phyloP scores from a whole-genome alignment of 2,329 filamentous ascomycete genomes.

The Epichloe sp. region DNA sequence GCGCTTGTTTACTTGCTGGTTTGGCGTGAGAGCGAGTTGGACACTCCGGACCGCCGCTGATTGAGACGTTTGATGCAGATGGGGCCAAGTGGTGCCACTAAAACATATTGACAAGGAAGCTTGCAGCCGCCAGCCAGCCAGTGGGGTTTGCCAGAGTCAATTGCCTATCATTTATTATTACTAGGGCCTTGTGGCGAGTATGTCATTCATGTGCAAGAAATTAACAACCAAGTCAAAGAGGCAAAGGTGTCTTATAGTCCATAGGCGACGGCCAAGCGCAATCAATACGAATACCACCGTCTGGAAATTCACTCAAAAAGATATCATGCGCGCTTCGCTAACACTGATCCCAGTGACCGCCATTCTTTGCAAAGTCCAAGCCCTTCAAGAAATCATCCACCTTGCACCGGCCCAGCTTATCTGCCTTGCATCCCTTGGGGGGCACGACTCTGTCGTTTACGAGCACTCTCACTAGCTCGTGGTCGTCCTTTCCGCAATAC shows the following conservation, averaged over 20 bases:
- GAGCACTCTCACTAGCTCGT: constrained; percentile 66
- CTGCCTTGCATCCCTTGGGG: constrained; percentile 56
- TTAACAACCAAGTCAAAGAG: no score
- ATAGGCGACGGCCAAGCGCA: no score
- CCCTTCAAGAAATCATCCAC: constrained; percentile 60
- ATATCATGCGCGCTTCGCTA: constrained; percentile 1
- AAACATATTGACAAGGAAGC: no score
- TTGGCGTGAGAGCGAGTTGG: not conserved
- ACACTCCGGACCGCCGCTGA: not conserved
- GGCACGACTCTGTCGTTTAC: constrained; percentile 75
- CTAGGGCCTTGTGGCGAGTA: no score
- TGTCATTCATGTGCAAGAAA: no score
- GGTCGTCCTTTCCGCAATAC: constrained; percentile 40
- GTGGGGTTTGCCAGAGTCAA: not conserved
- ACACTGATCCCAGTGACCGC: constrained; percentile 64
- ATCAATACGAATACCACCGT: not conserved
- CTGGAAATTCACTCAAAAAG: not conserved
- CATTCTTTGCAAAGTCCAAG: constrained; percentile 56
- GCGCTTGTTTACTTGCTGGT: no score
- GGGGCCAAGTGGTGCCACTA: no score
- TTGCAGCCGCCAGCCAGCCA: no score
- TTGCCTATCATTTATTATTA: no score
- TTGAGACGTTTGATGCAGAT: not conserved
- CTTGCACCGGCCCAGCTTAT: constrained; percentile 57
- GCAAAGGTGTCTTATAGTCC: no score